Base-by-base conservation (phyloP, 257 asterid species). In the Jasminum sambac region DNA sequence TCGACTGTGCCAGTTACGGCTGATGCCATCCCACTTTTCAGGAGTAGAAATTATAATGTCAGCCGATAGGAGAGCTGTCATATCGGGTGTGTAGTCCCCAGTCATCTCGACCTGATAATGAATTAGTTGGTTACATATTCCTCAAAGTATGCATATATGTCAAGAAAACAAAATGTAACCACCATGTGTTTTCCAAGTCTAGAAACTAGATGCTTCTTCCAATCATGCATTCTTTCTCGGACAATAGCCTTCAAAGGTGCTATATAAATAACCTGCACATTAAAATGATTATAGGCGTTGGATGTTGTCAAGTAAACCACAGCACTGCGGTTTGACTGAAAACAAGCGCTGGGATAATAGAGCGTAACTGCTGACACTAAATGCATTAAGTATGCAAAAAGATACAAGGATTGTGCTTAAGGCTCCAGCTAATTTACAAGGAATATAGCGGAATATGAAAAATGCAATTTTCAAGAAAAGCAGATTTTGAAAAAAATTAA, bases 161-260 rank as follows among this genome's bases (percentile, higher is more conserved):
- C 50, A 74, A 71, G 38, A 19, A 70, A 71, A 16, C 83, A 72
- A 62, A 36, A 74, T 36, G 57, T 73, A 34, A 72, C 86, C 63
- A 94, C 99, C 96, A 94, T 91, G 71, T 85, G 84, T 78, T 94
- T 94, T 81, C 96, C 92, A 76, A 94, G 96, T 84, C 81, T 86
- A 19, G 93, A 83, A 76, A 89, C 95, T 70, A 94, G 95, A 78
- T 87, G 88, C 86, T 88, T 94, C 84, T 86, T 87, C 99, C 99
- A 94, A 76, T 94, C 99, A 52, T 87, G 85, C 97, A 94, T 89
- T 76, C 99, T 91, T 81, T 94, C 99, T 41, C 99, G 92, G 72
- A 94, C 99, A 81, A 94, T 90, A 74, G 99, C 99, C 93, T 94
- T 94, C 70, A 94, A 67, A 68, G 99, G 97, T 72, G 99, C 99